Percentiles rank a stretch among this genome's conserved stretches.
phyloP scores from a whole-genome alignment of 148 eudicot genomes.

The Silene conica region DNA sequence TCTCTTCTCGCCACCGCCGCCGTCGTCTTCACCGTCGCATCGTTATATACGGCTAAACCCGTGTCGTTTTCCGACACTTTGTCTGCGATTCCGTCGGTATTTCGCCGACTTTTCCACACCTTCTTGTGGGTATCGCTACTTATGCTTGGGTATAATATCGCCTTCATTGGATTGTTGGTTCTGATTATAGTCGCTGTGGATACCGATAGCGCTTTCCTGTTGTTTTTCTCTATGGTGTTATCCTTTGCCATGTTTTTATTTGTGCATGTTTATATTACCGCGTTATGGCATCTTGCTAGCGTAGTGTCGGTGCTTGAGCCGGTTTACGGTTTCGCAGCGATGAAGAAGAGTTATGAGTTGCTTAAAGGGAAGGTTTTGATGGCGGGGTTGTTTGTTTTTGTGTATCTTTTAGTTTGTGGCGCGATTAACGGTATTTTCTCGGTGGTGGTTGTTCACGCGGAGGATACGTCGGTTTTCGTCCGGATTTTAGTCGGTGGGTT shows the following conservation, averaged over 20 bases:
- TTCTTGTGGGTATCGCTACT: constrained; percentile 63
- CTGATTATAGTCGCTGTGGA: constrained; percentile 59
- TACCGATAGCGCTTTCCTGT: constrained; percentile 35
- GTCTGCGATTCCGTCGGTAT: constrained; percentile 66
- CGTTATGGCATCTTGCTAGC: constrained; percentile 84
- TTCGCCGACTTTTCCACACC: constrained; percentile 69
- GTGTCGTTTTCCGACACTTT: constrained; percentile 62
- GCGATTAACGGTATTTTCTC: constrained; percentile 58
- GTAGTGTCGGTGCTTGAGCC: constrained; percentile 89
- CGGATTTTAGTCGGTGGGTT: constrained; percentile 81
- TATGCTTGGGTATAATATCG: constrained; percentile 55
- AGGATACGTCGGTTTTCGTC: constrained; percentile 37
- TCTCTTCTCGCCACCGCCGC: constrained; percentile 91
- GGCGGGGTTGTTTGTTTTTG: constrained; percentile 63
- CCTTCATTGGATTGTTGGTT: constrained; percentile 45
- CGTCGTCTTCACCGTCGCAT: constrained; percentile 93
- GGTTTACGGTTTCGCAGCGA: constrained; percentile 66
- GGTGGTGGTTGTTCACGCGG: constrained; percentile 63
- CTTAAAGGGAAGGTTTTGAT: constrained; percentile 55
- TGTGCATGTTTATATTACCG: constrained; percentile 87
- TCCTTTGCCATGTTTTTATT: constrained; percentile 49
- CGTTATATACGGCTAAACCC: constrained; percentile 70
- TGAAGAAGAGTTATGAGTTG: constrained; percentile 84
- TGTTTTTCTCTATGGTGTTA: constrained; percentile 41
- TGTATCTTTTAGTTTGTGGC: constrained; percentile 57